Evolutionary conservation across 2,329 filamentous ascomycete species (phyloP).

Genomic region (Fusarium sp.): DNA sequence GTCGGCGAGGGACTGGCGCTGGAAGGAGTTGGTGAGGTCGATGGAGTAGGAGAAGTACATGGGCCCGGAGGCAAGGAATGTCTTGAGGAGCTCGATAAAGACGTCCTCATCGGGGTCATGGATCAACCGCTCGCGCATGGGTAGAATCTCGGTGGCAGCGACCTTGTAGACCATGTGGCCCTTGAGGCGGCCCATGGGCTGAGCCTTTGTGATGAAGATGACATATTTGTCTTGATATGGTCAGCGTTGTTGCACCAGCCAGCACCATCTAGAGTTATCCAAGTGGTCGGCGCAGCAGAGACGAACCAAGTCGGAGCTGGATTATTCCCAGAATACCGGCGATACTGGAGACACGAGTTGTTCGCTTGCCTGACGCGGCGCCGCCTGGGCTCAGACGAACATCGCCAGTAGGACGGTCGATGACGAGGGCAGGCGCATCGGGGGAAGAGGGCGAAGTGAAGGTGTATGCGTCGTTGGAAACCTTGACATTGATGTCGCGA

Average conservation of each 20-base stretch:
- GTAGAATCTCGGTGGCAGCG: conserved; percentile 87
- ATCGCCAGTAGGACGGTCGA: conserved; percentile 93
- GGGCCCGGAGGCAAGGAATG: conserved; percentile 79
- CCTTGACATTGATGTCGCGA: conserved; percentile 96
- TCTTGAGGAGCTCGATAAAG: conserved; percentile 83
- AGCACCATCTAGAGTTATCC: conserved; percentile 10
- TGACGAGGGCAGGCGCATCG: conserved; percentile 82
- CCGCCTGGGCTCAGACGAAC: conserved; percentile 83
- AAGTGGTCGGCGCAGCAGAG: conserved; percentile 24
- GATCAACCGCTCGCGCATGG: conserved; percentile 88
- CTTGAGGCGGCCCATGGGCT: conserved; percentile 87
- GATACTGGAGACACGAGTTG: conserved; percentile 81
- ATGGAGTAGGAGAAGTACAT: conserved; percentile 99
- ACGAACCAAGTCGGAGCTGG: conserved; percentile 85
- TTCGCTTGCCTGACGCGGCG: conserved; percentile 75
- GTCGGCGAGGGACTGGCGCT: conserved; percentile 84
- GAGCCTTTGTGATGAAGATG: conserved; percentile 92
- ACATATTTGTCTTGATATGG: conserved; percentile 81
- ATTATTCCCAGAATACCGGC: conserved; percentile 94
- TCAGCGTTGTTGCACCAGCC: conserved; percentile 33
- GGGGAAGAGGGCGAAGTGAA: conserved; percentile 96
- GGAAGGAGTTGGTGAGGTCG: conserved; percentile 96
- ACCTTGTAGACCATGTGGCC: conserved; percentile 98
- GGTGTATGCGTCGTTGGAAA: conserved; percentile 89
- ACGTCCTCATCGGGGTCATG: conserved; percentile 94